Evolutionary conservation across 805 yeast genomes (phyloP).

Genomic region (Candida broadrunensis): DNA sequence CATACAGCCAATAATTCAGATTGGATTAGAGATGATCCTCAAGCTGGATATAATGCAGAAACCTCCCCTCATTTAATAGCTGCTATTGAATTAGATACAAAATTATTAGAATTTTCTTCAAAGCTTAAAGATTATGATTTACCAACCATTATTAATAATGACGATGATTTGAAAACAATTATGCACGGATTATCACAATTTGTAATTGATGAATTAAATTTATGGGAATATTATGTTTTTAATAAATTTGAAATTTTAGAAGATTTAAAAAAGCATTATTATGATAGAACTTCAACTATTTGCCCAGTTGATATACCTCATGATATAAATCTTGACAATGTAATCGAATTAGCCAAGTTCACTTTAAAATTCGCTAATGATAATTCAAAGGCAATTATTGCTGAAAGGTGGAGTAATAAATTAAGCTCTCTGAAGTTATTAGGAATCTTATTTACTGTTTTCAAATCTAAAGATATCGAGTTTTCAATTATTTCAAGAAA

Average conservation of each 20-base stretch:
- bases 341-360: constrained; percentile 46
- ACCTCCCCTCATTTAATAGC: constrained; percentile 88
- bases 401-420: constrained; percentile 50
- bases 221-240: constrained; percentile 89
- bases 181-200: constrained; percentile 67
- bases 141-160: constrained; percentile 52
- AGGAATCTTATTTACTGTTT: constrained; percentile 41
- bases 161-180: constrained; percentile 55
- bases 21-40: constrained; percentile 87
- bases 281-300: constrained; percentile 12
- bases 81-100: constrained; percentile 80
- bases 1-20: constrained; percentile 89
- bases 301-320: constrained; percentile 42
- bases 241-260: constrained; percentile 46
- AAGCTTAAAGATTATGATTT: constrained; percentile 55
- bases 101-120: constrained; percentile 63
- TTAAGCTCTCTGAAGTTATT: constrained; percentile 53
- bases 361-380: constrained; percentile 42
- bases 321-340: constrained; percentile 33
- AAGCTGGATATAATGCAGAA: constrained; percentile 77
- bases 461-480: constrained; percentile 12
- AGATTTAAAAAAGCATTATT: constrained; percentile 38
- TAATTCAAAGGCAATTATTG: constrained; percentile 42
- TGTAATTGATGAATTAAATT: constrained; percentile 61
- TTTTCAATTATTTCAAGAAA: constrained; percentile 26